These are phyloP conservation scores for Penicillium glabrum DNA, from an alignment of 2,329 filamentous ascomycete genomes.

Conservation along the genomic window DNA sequence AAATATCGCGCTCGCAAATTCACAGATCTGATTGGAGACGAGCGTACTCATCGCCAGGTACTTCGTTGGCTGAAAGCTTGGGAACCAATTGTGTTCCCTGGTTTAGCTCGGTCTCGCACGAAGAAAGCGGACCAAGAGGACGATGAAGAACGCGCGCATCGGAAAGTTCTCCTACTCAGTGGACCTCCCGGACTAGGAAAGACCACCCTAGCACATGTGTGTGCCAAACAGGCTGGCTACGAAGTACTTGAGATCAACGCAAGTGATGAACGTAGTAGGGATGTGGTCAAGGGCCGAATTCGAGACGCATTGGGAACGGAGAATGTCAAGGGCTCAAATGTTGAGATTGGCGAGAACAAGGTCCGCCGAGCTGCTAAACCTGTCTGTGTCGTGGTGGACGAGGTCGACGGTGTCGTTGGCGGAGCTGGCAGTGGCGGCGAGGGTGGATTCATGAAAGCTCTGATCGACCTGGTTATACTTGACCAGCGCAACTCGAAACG, in stretches of 20 bases:
- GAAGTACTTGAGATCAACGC: conserved; percentile 97
- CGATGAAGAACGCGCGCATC: conserved; percentile 72
- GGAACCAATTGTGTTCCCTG: conserved; percentile 90
- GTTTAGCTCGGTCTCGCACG: conserved; percentile 62
- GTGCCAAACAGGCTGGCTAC: conserved; percentile 91
- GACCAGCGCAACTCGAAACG: conserved; percentile 75
- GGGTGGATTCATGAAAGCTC: conserved; percentile 89
- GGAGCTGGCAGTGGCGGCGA: conserved; percentile 77
- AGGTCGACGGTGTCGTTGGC: conserved; percentile 90
- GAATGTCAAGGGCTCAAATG: conserved; percentile 71
- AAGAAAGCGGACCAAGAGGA: conserved; percentile 44
- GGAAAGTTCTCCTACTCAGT: conserved; percentile 85
- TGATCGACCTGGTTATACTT: conserved; percentile 83
- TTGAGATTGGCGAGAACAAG: conserved; percentile 49
- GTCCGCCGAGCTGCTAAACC: conserved; percentile 75
- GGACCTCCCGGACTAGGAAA: conserved; percentile 93
- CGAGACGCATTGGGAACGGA: conserved; percentile 91
- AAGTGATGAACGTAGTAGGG: conserved; percentile 85
- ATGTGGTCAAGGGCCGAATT: conserved; percentile 89
- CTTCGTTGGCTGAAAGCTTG: conserved; percentile 91
- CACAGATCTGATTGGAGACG: conserved; percentile 90
- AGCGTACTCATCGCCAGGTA: conserved; percentile 86
- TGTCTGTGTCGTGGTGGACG: conserved; percentile 91
- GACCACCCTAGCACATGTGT: conserved; percentile 94
- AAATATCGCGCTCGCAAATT: conserved; percentile 94